These are phyloP conservation scores for Solanum acaule DNA, from an alignment of 257 asterid species.

Conservation along the genomic window DNA sequence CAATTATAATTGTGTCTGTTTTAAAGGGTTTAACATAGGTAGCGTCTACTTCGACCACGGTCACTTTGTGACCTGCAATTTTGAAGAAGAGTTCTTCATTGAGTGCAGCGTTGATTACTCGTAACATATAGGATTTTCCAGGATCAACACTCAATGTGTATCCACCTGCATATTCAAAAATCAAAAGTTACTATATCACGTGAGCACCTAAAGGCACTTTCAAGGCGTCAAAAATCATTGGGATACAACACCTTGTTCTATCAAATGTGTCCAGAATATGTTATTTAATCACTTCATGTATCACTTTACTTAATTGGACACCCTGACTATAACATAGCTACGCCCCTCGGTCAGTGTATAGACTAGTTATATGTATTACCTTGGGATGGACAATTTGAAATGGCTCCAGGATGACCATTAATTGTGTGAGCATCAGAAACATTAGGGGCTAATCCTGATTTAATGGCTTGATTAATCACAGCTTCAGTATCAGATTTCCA, in stretches of 20 bases:
- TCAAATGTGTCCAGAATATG: neutral
- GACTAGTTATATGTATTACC: neutral
- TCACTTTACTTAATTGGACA: no score
- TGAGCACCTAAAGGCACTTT: neutral
- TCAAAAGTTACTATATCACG: neutral
- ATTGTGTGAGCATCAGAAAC: conserved; percentile 73
- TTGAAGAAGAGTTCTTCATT: conserved; percentile 31
- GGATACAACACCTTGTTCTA: neutral
- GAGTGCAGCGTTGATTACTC: conserved; percentile 58
- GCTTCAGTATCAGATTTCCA: conserved; percentile 73
- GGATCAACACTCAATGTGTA: conserved; percentile 30
- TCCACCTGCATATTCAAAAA: conserved; percentile 15
- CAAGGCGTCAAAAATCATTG: neutral
- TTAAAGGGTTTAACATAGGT: conserved; percentile 51
- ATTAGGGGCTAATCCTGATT: conserved; percentile 58
- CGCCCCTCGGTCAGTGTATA: neutral
- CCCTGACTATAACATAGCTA: no score
- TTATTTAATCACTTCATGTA: no score
- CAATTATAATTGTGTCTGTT: conserved; percentile 36
- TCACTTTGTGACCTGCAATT: conserved; percentile 50
- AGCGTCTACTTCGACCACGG: conserved; percentile 61
- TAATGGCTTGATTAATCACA: conserved; percentile 45
- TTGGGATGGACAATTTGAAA: conserved; percentile 8
- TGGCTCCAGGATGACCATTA: conserved; percentile 59
- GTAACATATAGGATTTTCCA: conserved; percentile 47